Conservation (phyloP, 768 basidiomycete species). For the Mycena rebaudengoi region DNA sequence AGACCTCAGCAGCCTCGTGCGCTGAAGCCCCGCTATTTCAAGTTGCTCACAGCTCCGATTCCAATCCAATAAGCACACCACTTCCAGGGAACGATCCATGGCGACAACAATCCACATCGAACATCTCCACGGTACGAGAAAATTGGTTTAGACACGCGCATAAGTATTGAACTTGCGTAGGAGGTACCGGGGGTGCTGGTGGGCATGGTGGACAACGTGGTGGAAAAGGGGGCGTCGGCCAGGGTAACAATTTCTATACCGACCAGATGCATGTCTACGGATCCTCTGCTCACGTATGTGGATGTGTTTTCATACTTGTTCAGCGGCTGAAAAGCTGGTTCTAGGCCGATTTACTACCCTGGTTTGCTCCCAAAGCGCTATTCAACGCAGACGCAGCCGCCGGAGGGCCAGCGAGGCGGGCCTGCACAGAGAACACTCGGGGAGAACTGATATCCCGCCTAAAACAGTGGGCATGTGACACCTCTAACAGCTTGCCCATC, state of each 20-base stretch:
- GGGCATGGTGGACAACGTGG: not conserved
- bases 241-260: not conserved
- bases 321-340: not conserved
- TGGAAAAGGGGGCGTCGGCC: not conserved
- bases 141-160: not conserved
- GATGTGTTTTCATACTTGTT: conserved; percentile 8
- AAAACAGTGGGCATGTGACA: not conserved
- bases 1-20: conserved; percentile 1
- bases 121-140: not conserved
- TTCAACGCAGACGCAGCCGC: not conserved
- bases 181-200: not conserved
- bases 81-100: conserved; percentile 4
- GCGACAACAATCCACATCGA: not conserved
- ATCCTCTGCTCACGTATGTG: not conserved
- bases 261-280: not conserved
- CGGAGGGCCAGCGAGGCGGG: not conserved
- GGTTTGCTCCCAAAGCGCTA: not conserved
- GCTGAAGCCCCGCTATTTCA: not conserved
- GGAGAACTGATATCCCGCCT: not conserved
- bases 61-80: conserved; percentile 7
- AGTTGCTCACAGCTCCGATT: conserved; percentile 4
- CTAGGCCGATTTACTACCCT: too few species aligned
- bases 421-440: not conserved
- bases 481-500: not conserved
- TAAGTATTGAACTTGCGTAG: not conserved